Evolutionary conservation across 805 yeast species (phyloP).

Genomic region (Candida oleophila): DNA sequence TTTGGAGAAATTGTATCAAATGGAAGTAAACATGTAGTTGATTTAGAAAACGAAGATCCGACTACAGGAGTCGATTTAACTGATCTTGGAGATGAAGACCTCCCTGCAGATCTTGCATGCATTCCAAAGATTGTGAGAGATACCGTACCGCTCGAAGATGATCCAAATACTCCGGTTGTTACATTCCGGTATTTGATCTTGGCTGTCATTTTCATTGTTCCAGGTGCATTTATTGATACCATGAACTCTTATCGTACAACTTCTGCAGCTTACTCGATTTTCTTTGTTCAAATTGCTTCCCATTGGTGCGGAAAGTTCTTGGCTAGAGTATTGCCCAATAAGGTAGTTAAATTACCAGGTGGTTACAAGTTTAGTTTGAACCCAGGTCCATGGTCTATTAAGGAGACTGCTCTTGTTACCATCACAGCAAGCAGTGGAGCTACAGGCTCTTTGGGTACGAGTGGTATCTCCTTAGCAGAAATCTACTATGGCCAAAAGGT

Average conservation of each 20-base stretch:
- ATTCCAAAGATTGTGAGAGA: slow-evolving; percentile 34
- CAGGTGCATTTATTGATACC: slow-evolving; percentile 44
- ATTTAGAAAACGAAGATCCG: slow-evolving; percentile 4
- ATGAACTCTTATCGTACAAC: slow-evolving; percentile 44
- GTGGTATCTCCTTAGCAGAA: slow-evolving; percentile 47
- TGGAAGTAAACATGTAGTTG: background rate
- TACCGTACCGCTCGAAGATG: slow-evolving; percentile 38
- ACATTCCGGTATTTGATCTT: slow-evolving; percentile 37
- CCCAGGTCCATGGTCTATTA: slow-evolving; percentile 58
- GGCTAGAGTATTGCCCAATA: slow-evolving; percentile 40
- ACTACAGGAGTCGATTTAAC: background rate
- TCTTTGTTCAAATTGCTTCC: slow-evolving; percentile 50
- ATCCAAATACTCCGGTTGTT: slow-evolving; percentile 35
- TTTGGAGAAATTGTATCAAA: slow-evolving; percentile 1
- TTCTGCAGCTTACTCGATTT: slow-evolving; percentile 50
- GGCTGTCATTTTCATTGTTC: slow-evolving; percentile 33
- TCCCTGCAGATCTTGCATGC: slow-evolving; percentile 20
- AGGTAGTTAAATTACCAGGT: slow-evolving; percentile 15
- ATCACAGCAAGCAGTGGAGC: slow-evolving; percentile 54
- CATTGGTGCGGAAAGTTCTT: slow-evolving; percentile 49
- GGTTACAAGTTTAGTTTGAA: slow-evolving; percentile 35
- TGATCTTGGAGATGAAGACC: slow-evolving; percentile 3
- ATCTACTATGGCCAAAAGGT: slow-evolving; percentile 40
- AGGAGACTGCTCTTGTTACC: slow-evolving; percentile 52
- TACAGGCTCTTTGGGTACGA: slow-evolving; percentile 51